Evolutionary conservation across 2,329 filamentous ascomycete genomes (phyloP).

Genomic region (Clonostachys chloroleuca): DNA sequence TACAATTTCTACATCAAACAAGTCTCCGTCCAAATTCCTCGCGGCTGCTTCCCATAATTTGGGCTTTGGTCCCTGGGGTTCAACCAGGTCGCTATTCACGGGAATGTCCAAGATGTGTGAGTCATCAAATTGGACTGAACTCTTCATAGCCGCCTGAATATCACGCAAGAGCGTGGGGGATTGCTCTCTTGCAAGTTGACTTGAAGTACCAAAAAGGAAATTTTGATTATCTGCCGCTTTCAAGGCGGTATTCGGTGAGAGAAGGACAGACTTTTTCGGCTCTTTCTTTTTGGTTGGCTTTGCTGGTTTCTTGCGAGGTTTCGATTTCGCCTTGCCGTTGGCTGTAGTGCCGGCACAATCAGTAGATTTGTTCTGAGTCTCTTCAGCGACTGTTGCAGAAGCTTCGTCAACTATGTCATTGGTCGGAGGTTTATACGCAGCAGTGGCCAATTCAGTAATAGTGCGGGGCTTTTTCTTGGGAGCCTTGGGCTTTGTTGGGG

Average conservation of each 20-base stretch:
- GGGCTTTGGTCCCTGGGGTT: slow-evolving; percentile 13
- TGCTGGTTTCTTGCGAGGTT: slow-evolving; percentile 20
- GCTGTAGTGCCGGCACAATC: slow-evolving; percentile 10
- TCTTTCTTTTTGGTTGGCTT: slow-evolving; percentile 21
- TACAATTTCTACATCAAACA: slow-evolving; percentile 59
- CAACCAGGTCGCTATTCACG: slow-evolving; percentile 27
- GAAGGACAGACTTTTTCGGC: slow-evolving; percentile 31
- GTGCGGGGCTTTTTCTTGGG: slow-evolving; percentile 69
- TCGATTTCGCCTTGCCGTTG: slow-evolving; percentile 10
- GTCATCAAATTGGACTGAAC: slow-evolving; percentile 41
- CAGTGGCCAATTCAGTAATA: slow-evolving; percentile 73
- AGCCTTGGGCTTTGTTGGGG: slow-evolving; percentile 42
- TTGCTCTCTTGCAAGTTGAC: slow-evolving; percentile 71
- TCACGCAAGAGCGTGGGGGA: slow-evolving; percentile 62
- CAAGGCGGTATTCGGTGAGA: slow-evolving; percentile 66
- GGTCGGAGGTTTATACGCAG: slow-evolving; percentile 48
- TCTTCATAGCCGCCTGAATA: slow-evolving; percentile 55
- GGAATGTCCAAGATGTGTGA: background rate
- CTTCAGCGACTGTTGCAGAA: slow-evolving; percentile 17
- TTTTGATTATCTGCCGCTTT: slow-evolving; percentile 65
- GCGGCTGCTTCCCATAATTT: slow-evolving; percentile 69
- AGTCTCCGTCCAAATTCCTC: slow-evolving; percentile 58
- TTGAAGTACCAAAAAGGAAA: slow-evolving; percentile 82
- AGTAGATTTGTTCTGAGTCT: background rate
- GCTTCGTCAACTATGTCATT: slow-evolving; percentile 20